Evolutionary conservation across 2,329 filamentous ascomycete species (phyloP).

Genomic region (Exophiala bonariae): DNA sequence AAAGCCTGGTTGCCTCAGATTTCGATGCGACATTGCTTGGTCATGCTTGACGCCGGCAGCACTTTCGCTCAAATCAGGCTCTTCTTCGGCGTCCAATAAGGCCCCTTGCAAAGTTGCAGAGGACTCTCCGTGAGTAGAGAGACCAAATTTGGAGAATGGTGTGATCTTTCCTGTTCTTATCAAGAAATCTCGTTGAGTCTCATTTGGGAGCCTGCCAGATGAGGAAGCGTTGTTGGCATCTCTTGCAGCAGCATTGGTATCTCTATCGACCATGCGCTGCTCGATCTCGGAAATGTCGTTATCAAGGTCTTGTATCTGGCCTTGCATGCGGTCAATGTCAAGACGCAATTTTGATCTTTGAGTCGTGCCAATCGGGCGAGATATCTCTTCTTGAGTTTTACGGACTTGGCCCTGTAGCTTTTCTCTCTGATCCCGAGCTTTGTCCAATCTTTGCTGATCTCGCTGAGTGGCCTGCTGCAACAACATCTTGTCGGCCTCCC

Average conservation of each 20-base stretch:
- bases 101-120: slow-evolving; percentile 73
- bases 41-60: slow-evolving; percentile 40
- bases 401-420: slow-evolving; percentile 67
- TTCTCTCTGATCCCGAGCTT: slow-evolving; percentile 51
- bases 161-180: slow-evolving; percentile 98
- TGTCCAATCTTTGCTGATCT: slow-evolving; percentile 63
- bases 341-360: slow-evolving; percentile 35
- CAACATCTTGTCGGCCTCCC: slow-evolving; percentile 62
- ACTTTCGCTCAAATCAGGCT: slow-evolving; percentile 48
- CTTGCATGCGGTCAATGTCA: slow-evolving; percentile 39
- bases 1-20: slow-evolving; percentile 73
- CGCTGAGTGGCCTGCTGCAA: slow-evolving; percentile 63
- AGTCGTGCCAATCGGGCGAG: slow-evolving; percentile 54
- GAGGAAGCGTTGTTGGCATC: slow-evolving; percentile 43
- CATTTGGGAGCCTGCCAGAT: slow-evolving; percentile 65
- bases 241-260: slow-evolving; percentile 49
- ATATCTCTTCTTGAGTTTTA: slow-evolving; percentile 57
- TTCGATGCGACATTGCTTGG: slow-evolving; percentile 65
- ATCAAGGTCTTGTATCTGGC: slow-evolving; percentile 65
- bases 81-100: slow-evolving; percentile 79
- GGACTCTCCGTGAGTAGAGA: slow-evolving; percentile 57
- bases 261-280: slow-evolving; percentile 73
- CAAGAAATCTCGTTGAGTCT: slow-evolving; percentile 83
- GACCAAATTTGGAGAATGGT: slow-evolving; percentile 79
- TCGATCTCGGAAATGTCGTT: slow-evolving; percentile 79